Base-by-base conservation (phyloP, 306 rosid species). In the Cucurbita argyrosperma region DNA sequence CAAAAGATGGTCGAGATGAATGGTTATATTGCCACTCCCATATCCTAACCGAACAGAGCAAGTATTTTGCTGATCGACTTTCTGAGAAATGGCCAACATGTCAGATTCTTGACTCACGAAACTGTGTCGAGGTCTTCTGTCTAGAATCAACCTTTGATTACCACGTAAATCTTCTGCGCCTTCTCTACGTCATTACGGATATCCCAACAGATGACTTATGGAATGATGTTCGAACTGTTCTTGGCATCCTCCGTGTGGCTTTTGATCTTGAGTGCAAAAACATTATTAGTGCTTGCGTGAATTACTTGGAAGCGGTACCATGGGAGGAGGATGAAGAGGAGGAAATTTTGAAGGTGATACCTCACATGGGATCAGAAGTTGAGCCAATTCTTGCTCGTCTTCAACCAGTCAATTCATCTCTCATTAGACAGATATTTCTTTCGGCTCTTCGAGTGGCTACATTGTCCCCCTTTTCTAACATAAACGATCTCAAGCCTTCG, bases 291-390 rank as follows among this genome's bases (percentile, higher is more conserved):
- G 87, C 89, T 6, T 89, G 96, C 76, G 99, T 88, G 77, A 87
- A 75, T 59, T 91, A 94, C 82, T 85, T 94, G 75, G 99, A 91
- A 85, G 99, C 96, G 8, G 90, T 89, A 38, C 80, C 96, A 5
- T 94, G 99, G 99, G 97, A 94, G 73, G 96, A 94, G 82, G 85
- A 85, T 3, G 99, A 94, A 85, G 99, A 91, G 83, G 99, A 94
- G 83, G 95, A 94, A 78, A 94, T 94, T 72, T 76, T 94, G 54
- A 90, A 74, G 81, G 82, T 86, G 45, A 87, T 94, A 73, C 96
- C 97, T 23, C 81, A 73, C 2, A 78, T 94, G 86, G 99, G 99
- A 61, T 60, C 80, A 38, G 86, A 79, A 71, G 95, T 82, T 1
- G 87, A 94, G 78, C 90, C 92, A 62, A 82, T 94, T 78, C 88